A percentile compares a stretch with the other conserved stretches of the same genome.
Conservation (phyloP, 768 basidiomycete genomes). For the Gyrodon lividus region DNA sequence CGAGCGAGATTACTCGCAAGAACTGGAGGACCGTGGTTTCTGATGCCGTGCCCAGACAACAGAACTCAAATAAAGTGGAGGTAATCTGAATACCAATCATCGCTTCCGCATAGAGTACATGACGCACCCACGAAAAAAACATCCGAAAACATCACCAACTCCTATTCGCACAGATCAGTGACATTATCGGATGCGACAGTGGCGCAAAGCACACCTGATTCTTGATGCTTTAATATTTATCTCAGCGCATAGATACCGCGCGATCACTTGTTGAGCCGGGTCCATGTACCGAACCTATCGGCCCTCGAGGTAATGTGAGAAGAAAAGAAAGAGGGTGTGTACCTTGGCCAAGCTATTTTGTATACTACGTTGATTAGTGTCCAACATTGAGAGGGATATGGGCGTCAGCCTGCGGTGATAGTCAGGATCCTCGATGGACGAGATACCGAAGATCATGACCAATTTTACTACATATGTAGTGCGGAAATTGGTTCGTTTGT, state of each 20-base stretch:
- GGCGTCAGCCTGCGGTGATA: neutral
- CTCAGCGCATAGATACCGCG: neutral
- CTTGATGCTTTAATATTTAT: neutral
- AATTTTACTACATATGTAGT: neutral
- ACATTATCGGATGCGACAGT: neutral
- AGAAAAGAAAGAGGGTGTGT: neutral
- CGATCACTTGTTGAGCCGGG: neutral
- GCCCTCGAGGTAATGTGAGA: neutral
- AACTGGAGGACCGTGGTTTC: neutral
- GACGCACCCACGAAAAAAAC: neutral
- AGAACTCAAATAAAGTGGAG: neutral
- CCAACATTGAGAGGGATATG: neutral
- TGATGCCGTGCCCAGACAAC: neutral
- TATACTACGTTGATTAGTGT: neutral
- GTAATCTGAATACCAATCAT: neutral
- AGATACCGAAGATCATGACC: neutral
- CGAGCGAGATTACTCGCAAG: neutral
- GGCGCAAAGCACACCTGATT: neutral
- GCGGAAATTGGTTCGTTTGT: constrained; percentile 1
- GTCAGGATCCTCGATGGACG: neutral
- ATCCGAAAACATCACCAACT: neutral
- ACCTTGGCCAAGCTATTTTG: neutral
- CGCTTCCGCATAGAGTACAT: neutral
- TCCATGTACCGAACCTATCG: neutral
- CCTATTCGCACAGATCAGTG: neutral